phyloP scores from a whole-genome alignment of 805 yeast genomes.

The Ogataea nakhonphanomensis region DNA sequence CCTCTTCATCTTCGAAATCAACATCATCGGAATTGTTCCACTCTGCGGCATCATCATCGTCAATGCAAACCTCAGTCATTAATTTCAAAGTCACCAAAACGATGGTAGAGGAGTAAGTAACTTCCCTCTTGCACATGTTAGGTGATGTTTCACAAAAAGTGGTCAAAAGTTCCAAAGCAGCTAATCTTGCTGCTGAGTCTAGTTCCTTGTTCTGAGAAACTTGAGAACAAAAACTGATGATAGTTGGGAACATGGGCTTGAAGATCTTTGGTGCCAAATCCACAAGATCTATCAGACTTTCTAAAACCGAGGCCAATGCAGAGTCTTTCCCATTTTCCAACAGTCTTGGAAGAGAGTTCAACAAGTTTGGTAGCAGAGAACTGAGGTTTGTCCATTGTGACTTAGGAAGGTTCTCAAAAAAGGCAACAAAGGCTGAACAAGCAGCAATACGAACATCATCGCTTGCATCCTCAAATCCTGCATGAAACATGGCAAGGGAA shows the following conservation, averaged over 20 bases:
- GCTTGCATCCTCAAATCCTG: constrained; percentile 74
- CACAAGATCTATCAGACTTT: constrained; percentile 83
- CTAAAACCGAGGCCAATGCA: constrained; percentile 84
- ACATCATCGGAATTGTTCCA: constrained; percentile 82
- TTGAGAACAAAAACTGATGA: constrained; percentile 79
- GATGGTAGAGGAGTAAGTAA: constrained; percentile 65
- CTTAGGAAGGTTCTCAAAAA: constrained; percentile 79
- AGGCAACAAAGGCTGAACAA: constrained; percentile 87
- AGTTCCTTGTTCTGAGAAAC: constrained; percentile 79
- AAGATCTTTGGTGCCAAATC: constrained; percentile 94
- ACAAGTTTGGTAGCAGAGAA: constrained; percentile 74
- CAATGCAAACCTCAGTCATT: constrained; percentile 91
- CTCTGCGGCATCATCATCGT: constrained; percentile 70
- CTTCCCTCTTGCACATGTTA: constrained; percentile 83
- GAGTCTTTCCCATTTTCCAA: constrained; percentile 73
- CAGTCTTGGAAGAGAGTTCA: constrained; percentile 84
- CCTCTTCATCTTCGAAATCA: constrained; percentile 76
- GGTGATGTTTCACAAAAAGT: constrained; percentile 94
- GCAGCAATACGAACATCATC: constrained; percentile 90
- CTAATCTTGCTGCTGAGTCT: constrained; percentile 74
- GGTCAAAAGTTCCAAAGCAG: constrained; percentile 84
- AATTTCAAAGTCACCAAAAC: constrained; percentile 71
- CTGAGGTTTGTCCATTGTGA: constrained; percentile 72
- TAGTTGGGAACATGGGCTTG: constrained; percentile 84
- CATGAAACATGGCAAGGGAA: constrained; percentile 65